These are phyloP conservation scores for Sextonia rubra DNA, from an alignment of 164 flowering plant species.

Conservation along the genomic window DNA sequence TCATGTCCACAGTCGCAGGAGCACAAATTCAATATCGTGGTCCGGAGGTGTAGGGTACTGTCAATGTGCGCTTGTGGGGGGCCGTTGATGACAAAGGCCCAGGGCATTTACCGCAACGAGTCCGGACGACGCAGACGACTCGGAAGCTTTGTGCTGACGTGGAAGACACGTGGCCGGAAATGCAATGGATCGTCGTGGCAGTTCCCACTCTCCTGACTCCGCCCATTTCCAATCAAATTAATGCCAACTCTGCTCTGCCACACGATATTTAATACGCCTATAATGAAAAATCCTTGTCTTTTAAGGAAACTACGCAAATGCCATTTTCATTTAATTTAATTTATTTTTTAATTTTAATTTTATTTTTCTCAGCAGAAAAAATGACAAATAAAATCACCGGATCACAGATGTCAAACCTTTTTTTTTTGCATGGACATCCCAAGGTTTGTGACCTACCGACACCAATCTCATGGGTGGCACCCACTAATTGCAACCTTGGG, in stretches of 20 bases:
- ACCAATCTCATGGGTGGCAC: too few species aligned
- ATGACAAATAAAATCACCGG: too few species aligned
- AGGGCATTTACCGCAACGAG: not conserved
- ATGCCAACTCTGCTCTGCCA: not conserved
- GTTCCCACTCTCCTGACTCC: not conserved
- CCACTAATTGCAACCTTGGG: too few species aligned
- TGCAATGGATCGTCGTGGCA: not conserved
- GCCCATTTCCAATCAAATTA: not conserved
- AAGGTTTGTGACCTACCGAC: too few species aligned
- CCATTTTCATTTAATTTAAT: not conserved
- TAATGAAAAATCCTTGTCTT: not conserved
- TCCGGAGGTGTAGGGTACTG: not conserved
- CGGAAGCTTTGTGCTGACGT: not conserved
- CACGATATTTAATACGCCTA: not conserved
- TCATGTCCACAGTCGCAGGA: not conserved
- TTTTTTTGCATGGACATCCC: too few species aligned
- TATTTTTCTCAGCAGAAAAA: too few species aligned
- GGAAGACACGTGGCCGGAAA: not conserved
- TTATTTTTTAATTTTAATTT: too few species aligned
- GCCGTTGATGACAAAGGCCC: not conserved
- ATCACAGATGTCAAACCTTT: too few species aligned
- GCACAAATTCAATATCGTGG: not conserved
- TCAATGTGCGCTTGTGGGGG: not conserved
- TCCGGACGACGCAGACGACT: not conserved
- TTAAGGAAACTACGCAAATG: not conserved